These are phyloP conservation scores for Trichosporon sp. DNA, from an alignment of 1,284 basidiomycete genomes.

Conservation along the genomic window DNA sequence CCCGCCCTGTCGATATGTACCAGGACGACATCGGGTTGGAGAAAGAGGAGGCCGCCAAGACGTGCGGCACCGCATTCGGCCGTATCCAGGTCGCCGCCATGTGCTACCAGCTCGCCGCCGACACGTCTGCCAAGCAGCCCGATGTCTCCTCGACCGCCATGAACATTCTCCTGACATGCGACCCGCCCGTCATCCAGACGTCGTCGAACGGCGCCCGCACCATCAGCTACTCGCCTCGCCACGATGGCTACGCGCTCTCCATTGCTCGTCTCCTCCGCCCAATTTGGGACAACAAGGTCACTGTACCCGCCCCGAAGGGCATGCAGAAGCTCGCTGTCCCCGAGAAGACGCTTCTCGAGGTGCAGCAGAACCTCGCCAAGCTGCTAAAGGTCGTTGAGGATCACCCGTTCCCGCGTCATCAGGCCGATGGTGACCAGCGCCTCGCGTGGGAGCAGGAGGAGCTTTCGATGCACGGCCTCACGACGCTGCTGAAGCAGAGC, in stretches of 20 bases:
- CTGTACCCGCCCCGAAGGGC: constrained; percentile 48
- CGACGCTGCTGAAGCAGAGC: constrained; percentile 71
- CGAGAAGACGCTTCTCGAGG: constrained; percentile 66
- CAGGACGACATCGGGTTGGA: constrained; percentile 44
- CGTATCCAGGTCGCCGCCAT: constrained; percentile 49
- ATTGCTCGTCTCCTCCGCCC: constrained; percentile 81
- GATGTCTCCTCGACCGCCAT: constrained; percentile 41
- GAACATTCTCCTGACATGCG: constrained; percentile 41
- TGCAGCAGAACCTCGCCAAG: constrained; percentile 76
- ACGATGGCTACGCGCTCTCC: constrained; percentile 86
- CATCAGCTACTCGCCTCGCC: constrained; percentile 78
- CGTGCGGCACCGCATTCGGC: constrained; percentile 41
- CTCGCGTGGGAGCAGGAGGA: constrained; percentile 55
- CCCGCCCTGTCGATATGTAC: constrained; percentile 50
- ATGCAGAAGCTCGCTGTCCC: constrained; percentile 55
- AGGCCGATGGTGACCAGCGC: constrained; percentile 50
- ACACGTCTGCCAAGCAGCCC: constrained; percentile 29
- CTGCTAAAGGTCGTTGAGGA: constrained; percentile 70
- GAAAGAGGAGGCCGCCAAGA: constrained; percentile 42
- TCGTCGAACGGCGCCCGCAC: constrained; percentile 35
- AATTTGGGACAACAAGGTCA: constrained; percentile 82
- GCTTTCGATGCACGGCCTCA: constrained; percentile 44
- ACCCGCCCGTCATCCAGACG: constrained; percentile 40
- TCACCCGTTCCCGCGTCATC: constrained; percentile 49
- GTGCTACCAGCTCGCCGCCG: constrained; percentile 43